Evolutionary conservation across 257 asterid species (phyloP).

Genomic region (Paulownia fortunei): DNA sequence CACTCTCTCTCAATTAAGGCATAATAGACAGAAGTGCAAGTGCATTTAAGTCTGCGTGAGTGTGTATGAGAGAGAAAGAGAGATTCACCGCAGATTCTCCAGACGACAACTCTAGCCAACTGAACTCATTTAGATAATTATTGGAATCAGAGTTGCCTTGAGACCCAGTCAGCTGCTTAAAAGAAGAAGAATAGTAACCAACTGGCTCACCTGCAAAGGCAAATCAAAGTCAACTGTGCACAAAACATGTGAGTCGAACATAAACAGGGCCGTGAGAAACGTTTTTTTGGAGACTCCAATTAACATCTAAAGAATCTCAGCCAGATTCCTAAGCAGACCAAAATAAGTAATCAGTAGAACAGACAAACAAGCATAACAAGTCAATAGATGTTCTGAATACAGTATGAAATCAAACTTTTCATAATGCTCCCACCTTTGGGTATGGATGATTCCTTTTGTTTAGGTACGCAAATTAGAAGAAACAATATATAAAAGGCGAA

Average conservation of each 20-base stretch:
- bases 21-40: slow-evolving; percentile 14
- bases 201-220: slow-evolving; percentile 64
- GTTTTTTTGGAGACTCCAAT: not conserved
- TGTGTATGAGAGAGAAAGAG: slow-evolving; percentile 19
- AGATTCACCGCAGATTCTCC: slow-evolving; percentile 65
- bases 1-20: not conserved
- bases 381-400: not conserved
- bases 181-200: slow-evolving; percentile 68
- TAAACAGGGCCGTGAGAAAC: not conserved
- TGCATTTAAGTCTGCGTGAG: not conserved
- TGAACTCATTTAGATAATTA: slow-evolving; percentile 48
- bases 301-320: slow-evolving; percentile 14
- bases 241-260: not conserved
- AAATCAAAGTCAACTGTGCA: slow-evolving; percentile 36
- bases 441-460: slow-evolving; percentile 15
- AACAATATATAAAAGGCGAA: not conserved
- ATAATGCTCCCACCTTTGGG: not conserved
- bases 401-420: not conserved
- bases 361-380: slow-evolving; percentile 15
- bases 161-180: slow-evolving; percentile 56
- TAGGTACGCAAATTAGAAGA: not conserved
- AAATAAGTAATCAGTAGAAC: not conserved
- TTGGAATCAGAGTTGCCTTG: slow-evolving; percentile 41
- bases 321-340: slow-evolving; percentile 2
- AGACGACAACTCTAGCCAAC: slow-evolving; percentile 71